A percentile compares a stretch with the other conserved stretches of the same genome.
These are phyloP conservation scores for Umbilicus rupestris DNA, from an alignment of 164 flowering plant species.

Conservation along the genomic window DNA sequence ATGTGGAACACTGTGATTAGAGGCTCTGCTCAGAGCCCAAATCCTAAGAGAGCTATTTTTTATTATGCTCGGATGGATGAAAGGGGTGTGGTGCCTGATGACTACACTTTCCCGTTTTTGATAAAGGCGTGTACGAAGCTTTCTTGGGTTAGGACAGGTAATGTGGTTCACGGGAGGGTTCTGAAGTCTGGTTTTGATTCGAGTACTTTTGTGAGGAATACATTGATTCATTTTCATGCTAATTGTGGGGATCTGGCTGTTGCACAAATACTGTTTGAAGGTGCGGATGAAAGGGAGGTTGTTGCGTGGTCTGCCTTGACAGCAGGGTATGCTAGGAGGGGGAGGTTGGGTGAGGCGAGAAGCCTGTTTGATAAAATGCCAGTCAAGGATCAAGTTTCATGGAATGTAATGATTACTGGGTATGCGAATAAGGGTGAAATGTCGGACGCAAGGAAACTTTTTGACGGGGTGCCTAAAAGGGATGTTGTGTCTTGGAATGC, in stretches of 20 bases:
- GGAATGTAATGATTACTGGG: constrained; percentile 83
- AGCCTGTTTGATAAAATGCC: constrained; percentile 63
- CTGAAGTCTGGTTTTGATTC: constrained; percentile 44
- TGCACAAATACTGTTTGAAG: constrained; percentile 50
- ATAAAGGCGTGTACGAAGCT: constrained; percentile 72
- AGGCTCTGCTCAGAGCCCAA: constrained; percentile 54
- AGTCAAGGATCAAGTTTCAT: constrained; percentile 59
- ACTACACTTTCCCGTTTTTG: constrained; percentile 55
- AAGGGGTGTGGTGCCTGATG: constrained; percentile 29
- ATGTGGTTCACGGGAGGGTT: constrained; percentile 43
- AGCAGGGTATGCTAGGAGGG: constrained; percentile 63
- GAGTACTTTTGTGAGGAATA: constrained; percentile 47
- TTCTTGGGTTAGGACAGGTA: constrained; percentile 39
- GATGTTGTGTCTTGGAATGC: constrained; percentile 68
- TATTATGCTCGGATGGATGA: constrained; percentile 51
- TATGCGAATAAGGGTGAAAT: constrained; percentile 63
- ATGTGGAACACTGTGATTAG: constrained; percentile 72
- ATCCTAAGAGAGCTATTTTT: constrained; percentile 35
- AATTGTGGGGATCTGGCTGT: constrained; percentile 52
- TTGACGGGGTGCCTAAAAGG: constrained; percentile 32
- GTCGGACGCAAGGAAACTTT: constrained; percentile 46
- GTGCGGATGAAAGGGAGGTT: constrained; percentile 32
- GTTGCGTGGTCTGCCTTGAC: constrained; percentile 77
- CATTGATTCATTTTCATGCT: constrained; percentile 59
- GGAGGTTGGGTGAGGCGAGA: constrained; percentile 40